Conservation (phyloP, 1,139 yeast species). For the Lodderomyces pseudojiufengensis region DNA sequence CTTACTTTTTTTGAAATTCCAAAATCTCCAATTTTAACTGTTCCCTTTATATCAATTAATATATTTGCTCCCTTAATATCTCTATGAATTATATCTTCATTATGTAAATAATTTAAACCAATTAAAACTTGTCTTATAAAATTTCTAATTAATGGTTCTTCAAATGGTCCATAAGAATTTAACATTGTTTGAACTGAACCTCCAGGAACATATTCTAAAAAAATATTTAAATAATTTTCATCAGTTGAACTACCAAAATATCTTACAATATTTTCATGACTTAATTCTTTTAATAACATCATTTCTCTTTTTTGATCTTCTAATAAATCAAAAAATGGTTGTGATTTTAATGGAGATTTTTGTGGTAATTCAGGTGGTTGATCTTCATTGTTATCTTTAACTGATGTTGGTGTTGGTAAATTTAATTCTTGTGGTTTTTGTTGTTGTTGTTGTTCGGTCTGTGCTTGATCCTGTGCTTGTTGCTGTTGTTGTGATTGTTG, state of each 20-base stretch:
- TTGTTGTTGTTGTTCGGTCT: background rate
- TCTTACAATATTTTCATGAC: slow-evolving; percentile 90
- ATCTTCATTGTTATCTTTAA: background rate
- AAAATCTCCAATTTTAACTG: slow-evolving; percentile 89
- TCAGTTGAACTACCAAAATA: slow-evolving; percentile 84
- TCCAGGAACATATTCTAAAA: slow-evolving; percentile 93
- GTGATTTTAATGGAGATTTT: background rate
- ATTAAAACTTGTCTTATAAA: slow-evolving; percentile 80
- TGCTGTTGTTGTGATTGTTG: background rate
- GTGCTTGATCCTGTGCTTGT: slow-evolving; percentile 19
- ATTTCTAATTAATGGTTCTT: slow-evolving; percentile 80
- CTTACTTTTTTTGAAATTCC: slow-evolving; percentile 82
- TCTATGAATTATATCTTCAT: slow-evolving; percentile 79
- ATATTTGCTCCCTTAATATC: slow-evolving; percentile 94
- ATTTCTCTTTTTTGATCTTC: slow-evolving; percentile 88
- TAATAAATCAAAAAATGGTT: slow-evolving; percentile 47
- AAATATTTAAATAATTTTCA: slow-evolving; percentile 69
- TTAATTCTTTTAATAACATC: slow-evolving; percentile 68
- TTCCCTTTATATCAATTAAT: slow-evolving; percentile 83
- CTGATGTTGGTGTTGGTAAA: background rate
- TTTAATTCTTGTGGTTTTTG: background rate
- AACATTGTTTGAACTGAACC: slow-evolving; percentile 91
- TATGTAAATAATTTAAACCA: slow-evolving; percentile 78
- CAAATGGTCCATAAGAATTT: slow-evolving; percentile 84
- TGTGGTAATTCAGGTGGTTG: slow-evolving; percentile 2